Evolutionary conservation across 495 filamentous ascomycete genomes (phyloP).

Genomic region (Pyronema omphalodes): DNA sequence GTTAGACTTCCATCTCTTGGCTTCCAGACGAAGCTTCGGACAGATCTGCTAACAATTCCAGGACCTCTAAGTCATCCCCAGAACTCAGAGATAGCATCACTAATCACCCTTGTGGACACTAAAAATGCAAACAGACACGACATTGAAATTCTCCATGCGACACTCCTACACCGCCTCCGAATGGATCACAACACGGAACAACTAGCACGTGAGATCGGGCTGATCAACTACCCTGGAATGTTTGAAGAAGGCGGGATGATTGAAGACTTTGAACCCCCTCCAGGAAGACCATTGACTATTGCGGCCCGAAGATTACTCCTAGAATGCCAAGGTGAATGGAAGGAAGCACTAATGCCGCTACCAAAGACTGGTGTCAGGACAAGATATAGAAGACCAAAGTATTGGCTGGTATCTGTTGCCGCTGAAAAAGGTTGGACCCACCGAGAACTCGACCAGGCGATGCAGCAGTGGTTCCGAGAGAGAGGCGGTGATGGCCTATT

Average conservation of each 20-base stretch:
- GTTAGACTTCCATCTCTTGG: not conserved
- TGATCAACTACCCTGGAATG: not conserved
- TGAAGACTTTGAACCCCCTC: not conserved
- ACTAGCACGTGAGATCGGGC: not conserved
- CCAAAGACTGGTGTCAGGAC: not conserved
- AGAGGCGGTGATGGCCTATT: not conserved
- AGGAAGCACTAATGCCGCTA: not conserved
- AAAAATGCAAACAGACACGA: not conserved
- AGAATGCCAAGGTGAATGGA: not conserved
- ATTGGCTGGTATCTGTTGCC: not conserved
- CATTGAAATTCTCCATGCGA: not conserved
- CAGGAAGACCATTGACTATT: not conserved
- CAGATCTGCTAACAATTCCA: not conserved
- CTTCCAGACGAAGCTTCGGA: not conserved
- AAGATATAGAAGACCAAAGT: not conserved
- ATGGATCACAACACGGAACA: not conserved
- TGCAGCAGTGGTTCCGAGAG: not conserved
- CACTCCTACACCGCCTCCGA: not conserved
- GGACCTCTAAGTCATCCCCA: not conserved
- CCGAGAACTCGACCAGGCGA: not conserved
- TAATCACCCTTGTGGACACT: not conserved
- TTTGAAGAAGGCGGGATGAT: not conserved
- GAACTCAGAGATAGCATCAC: not conserved
- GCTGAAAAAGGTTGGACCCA: not conserved
- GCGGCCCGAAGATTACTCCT: not conserved